Evolutionary conservation across 352 stramenopile genomes (phyloP), one percentile per base, ranked within the genome.

Genomic region (Phytophthora palmivora): DNA sequence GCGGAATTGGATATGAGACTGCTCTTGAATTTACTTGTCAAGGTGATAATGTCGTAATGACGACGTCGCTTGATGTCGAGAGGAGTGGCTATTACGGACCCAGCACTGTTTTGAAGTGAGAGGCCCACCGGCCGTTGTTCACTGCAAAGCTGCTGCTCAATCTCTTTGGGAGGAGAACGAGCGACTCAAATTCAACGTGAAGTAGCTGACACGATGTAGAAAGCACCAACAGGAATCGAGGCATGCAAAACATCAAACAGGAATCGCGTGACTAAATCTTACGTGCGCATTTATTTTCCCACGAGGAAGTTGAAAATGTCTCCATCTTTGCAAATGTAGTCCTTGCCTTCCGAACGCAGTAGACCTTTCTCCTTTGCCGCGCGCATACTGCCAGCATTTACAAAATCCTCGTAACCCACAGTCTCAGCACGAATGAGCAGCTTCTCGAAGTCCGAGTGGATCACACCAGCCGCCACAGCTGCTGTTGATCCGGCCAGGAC

Each of bases 251-350:
- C 18, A 42, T 37, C 45, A 15, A 36, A 32, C 33, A 46, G 16
- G 48, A 22, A 45, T 56, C 28, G 44, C 12, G 9, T 48, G 16
- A 12, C 18, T 33, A 62, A 39, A 21, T n/a, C 22, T 51, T 44
- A 47, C 36, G 28, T 26, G n/a, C 5, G 10, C 24, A 37, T 71
- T 51, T 75, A 75, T 72, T 75, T 87, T 82, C 66, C 84, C 64
- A 96, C 80, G 28, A 94, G 80, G 77, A 99, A 99, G 55, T 99
- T 91, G 65, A 99, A 99, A 28, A 99, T 94, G 77, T 99, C 98
- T 46, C 97, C 97, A 67, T 99, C 96, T 69, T 98, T 84, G 45
- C 98, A 97, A 46, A 98, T 74, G 76, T 99, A 99, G 8, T 99
- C 97, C 72, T 99, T 99, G 39, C 98, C 98, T 80, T 99, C 97